Percentiles rank a stretch among this genome's conserved stretches.
These are phyloP conservation scores for Acacia pycnantha DNA, from an alignment of 331 rosid species.

Conservation along the genomic window DNA sequence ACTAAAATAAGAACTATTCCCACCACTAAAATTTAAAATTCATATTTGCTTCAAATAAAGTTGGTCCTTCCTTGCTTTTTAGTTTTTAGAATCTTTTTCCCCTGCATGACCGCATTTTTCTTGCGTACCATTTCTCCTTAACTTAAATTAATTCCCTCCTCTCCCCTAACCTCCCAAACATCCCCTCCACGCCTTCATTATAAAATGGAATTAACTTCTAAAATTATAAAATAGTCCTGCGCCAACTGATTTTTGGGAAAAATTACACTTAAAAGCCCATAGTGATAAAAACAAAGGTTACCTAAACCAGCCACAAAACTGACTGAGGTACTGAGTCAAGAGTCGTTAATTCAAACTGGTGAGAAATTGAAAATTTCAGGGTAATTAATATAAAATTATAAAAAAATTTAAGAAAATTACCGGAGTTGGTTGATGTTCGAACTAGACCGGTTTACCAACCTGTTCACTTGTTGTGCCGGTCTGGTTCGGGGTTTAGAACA, in stretches of 20 bases:
- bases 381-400: too few relatives aligned
- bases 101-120: neutral
- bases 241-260: neutral
- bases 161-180: neutral
- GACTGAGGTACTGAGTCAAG: too few relatives aligned
- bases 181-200: neutral
- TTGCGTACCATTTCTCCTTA: neutral
- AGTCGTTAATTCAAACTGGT: too few relatives aligned
- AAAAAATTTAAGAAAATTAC: too few relatives aligned
- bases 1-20: slow-evolving; percentile 12
- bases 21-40: slow-evolving; percentile 46
- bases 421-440: too few relatives aligned
- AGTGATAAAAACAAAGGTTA: neutral
- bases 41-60: slow-evolving; percentile 14
- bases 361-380: too few relatives aligned
- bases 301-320: too few relatives aligned
- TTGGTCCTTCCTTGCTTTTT: slow-evolving; percentile 23
- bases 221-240: neutral
- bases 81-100: neutral
- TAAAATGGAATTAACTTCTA: neutral
- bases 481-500: too few relatives aligned
- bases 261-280: neutral
- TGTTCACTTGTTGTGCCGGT: too few relatives aligned
- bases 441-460: too few relatives aligned
- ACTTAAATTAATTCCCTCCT: slow-evolving; percentile 4